Evolutionary conservation across 1,284 basidiomycete species (phyloP), one percentile per base, ranked within the genome.

Genomic region (Ceratorhiza oryzae-sativae): DNA sequence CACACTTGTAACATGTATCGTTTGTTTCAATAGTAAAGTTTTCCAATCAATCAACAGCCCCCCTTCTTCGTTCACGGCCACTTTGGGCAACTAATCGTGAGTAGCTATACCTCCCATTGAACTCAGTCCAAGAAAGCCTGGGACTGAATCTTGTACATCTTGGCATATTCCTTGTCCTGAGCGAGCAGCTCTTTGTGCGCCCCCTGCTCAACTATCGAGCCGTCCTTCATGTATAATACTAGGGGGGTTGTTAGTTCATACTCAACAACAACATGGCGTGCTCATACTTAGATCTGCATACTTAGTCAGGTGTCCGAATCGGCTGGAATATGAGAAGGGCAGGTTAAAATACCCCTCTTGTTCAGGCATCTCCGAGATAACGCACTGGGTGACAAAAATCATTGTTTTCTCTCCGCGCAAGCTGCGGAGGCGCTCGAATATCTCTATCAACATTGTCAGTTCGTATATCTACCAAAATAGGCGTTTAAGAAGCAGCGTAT

Each of bases 401-500:
- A 90, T 90, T 0, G 89, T 90, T 78, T 88, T 90, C 75, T 85
- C 86, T 32, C 86, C 87, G 71, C 87, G 82, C 20, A 90, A 76
- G 4, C 80, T 77, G 12, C 87, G 84, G 39, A 90, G 79, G 61
- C 87, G 82, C 76, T 89, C 85, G 71, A 90, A 90, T 2, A 90
- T 80, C 77, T 90, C 91, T 92, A 72, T 6, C 18, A 3, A 8
- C 10, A 53, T 27, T 34, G 8, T 41, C 27, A 53, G 20, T 12
- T 49, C 13, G 10, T 23, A 20, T 1, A 36, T 20, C 20, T 34
- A 36, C 30, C 20, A 20, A 45, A 8, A 36, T 36, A 23, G n/a
- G n/a, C n/a, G n/a, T n/a, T 18, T n/a, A 9, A 20, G 5, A 25
- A 42, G 58, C 61, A 88, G 87, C 87, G 74, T 91, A 88, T 76